Percentiles rank a stretch among this genome's conserved stretches.
Evolutionary conservation across 331 rosid genomes (phyloP).

Genomic region (Prunus yedoensis): DNA sequence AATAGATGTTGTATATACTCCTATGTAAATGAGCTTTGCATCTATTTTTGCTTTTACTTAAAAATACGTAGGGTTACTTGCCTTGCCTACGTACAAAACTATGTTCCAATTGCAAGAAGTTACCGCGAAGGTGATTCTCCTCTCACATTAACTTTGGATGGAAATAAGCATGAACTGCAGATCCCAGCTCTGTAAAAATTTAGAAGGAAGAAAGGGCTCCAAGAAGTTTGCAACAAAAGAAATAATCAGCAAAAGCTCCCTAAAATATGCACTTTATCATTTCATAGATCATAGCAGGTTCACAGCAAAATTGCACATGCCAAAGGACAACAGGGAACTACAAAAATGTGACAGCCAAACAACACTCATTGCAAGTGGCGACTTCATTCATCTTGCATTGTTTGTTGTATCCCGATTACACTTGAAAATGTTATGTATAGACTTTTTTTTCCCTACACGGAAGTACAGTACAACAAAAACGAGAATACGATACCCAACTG

Average conservation of each 20-base stretch:
- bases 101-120: neutral
- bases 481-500: slow-evolving; percentile 68
- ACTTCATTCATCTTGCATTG: slow-evolving; percentile 52
- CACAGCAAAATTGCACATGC: slow-evolving; percentile 18
- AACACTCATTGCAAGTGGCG: slow-evolving; percentile 17
- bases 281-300: slow-evolving; percentile 1
- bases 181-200: neutral
- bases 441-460: slow-evolving; percentile 42
- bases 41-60: too few species aligned
- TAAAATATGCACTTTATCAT: slow-evolving; percentile 17
- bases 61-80: too few species aligned
- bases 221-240: neutral
- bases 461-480: slow-evolving; percentile 58
- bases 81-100: neutral
- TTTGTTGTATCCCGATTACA: slow-evolving; percentile 54
- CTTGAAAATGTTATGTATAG: slow-evolving; percentile 40
- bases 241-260: neutral
- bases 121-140: too few species aligned
- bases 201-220: neutral
- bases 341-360: slow-evolving; percentile 31
- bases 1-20: neutral
- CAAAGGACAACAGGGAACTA: slow-evolving; percentile 5
- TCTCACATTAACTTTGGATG: neutral
- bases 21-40: too few species aligned
- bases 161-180: neutral